These are phyloP conservation scores for Coemansia sp. DNA, from an alignment of 371 early-diverging fungal species.

Conservation along the genomic window DNA sequence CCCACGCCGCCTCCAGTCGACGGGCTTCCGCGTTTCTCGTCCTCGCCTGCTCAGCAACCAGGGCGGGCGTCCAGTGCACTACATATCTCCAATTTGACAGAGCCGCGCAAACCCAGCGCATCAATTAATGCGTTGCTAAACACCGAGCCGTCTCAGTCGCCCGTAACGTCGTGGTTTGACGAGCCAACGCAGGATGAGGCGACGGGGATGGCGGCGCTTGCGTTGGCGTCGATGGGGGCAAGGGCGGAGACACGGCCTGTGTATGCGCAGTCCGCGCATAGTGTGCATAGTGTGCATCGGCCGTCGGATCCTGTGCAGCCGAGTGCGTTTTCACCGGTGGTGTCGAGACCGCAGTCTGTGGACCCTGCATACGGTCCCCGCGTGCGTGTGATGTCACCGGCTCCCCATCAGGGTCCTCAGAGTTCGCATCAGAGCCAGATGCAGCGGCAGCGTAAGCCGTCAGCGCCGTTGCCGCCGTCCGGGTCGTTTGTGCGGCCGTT, in stretches of 20 bases:
- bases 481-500: not conserved
- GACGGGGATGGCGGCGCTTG: slow-evolving; percentile 45
- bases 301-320: slow-evolving; percentile 17
- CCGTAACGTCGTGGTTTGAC: slow-evolving; percentile 23
- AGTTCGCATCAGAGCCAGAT: not conserved
- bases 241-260: not conserved
- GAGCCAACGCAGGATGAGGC: slow-evolving; percentile 29
- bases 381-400: slow-evolving; percentile 4
- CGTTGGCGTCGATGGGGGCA: slow-evolving; percentile 45
- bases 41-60: slow-evolving; percentile 29
- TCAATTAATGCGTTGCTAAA: slow-evolving; percentile 39
- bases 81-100: slow-evolving; percentile 22
- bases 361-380: slow-evolving; percentile 9
- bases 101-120: slow-evolving; percentile 23
- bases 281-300: not conserved
- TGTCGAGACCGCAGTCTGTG: slow-evolving; percentile 37
- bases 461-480: slow-evolving; percentile 19
- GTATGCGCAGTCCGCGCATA: slow-evolving; percentile 10
- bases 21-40: slow-evolving; percentile 37
- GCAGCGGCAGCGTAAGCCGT: slow-evolving; percentile 31
- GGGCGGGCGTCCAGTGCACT: slow-evolving; percentile 1
- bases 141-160: slow-evolving; percentile 11
- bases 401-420: not conserved
- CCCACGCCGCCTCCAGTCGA: slow-evolving; percentile 52
- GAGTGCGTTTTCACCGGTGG: slow-evolving; percentile 30